These are phyloP conservation scores for Chaetomidium leptoderma DNA, from an alignment of 495 filamentous ascomycete species.

Conservation along the genomic window DNA sequence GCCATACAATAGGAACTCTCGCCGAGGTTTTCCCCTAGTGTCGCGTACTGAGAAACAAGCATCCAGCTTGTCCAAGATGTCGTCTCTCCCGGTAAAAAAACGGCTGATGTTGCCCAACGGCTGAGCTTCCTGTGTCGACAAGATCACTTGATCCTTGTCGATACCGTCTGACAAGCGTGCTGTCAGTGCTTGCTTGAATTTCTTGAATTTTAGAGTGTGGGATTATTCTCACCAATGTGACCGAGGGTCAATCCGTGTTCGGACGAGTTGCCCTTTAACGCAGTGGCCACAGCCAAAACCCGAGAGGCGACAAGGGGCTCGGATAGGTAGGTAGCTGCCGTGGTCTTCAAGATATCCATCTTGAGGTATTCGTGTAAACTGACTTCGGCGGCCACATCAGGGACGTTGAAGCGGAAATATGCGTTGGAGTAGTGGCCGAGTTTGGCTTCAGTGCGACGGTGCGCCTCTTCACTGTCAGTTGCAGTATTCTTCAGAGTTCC, in stretches of 20 bases:
- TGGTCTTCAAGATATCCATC: slow-evolving; percentile 13
- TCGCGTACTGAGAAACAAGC: slow-evolving; percentile 9
- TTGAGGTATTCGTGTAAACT: slow-evolving; percentile 14
- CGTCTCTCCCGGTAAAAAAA: slow-evolving; percentile 21
- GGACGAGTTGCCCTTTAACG: neutral
- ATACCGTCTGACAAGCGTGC: slow-evolving; percentile 7
- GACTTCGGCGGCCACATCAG: slow-evolving; percentile 76
- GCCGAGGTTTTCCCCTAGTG: neutral
- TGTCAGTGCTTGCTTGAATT: too few species aligned
- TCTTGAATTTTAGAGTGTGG: too few species aligned
- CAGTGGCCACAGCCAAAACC: neutral
- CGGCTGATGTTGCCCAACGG: slow-evolving; percentile 4
- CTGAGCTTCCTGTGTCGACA: neutral
- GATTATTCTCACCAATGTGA: slow-evolving; percentile 8
- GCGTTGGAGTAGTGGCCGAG: slow-evolving; percentile 2
- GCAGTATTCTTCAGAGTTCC: slow-evolving; percentile 16
- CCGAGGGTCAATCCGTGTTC: slow-evolving; percentile 14
- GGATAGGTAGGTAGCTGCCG: slow-evolving; percentile 15
- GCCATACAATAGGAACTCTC: slow-evolving; percentile 21
- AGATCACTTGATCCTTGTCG: slow-evolving; percentile 2
- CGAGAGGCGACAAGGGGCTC: neutral
- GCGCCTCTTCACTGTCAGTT: slow-evolving; percentile 14
- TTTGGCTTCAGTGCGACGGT: neutral
- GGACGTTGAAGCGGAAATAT: slow-evolving; percentile 26
- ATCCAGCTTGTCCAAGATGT: slow-evolving; percentile 15